Conservation (phyloP, 495 filamentous ascomycete genomes). For the Penicillium atrosanguineum region DNA sequence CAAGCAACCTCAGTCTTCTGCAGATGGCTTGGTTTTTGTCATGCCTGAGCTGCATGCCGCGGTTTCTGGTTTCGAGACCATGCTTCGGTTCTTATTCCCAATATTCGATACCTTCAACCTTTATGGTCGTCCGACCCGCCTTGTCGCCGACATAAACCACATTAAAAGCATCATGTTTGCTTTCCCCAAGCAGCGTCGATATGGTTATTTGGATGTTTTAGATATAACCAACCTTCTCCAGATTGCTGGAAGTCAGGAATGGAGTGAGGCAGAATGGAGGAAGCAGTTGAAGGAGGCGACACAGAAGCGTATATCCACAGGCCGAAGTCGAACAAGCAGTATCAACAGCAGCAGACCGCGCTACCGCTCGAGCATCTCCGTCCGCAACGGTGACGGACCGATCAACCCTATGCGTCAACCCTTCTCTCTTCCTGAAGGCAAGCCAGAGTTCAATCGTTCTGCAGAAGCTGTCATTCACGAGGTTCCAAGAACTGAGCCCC, state of each 20-base stretch:
- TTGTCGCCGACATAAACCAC: conserved; percentile 85
- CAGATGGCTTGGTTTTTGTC: conserved; percentile 93
- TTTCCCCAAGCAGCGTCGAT: conserved; percentile 83
- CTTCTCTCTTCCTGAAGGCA: conserved; percentile 51
- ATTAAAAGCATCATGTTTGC: conserved; percentile 95
- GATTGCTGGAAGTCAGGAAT: conserved; percentile 70
- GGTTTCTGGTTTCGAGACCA: conserved; percentile 91
- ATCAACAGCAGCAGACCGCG: conserved; percentile 57
- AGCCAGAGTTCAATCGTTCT: conserved; percentile 40
- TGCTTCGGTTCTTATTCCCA: conserved; percentile 92
- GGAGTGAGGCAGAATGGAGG: conserved; percentile 90
- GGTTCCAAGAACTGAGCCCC: conserved; percentile 27
- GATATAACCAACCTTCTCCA: conserved; percentile 80
- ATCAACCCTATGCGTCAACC: conserved; percentile 34
- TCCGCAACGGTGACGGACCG: conserved; percentile 36
- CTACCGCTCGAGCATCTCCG: conserved; percentile 66
- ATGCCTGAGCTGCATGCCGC: conserved; percentile 94
- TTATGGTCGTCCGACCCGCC: conserved; percentile 84
- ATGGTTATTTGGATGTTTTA: conserved; percentile 85
- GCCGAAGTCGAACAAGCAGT: conserved; percentile 54
- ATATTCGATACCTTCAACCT: conserved; percentile 90
- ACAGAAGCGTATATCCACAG: conserved; percentile 65
- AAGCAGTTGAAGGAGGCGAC: conserved; percentile 86
- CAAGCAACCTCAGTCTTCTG: conserved; percentile 63
- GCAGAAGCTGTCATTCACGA: conserved; percentile 38